A percentile compares a stretch with the other conserved stretches of the same genome.
Conservation (phyloP, 169 alveolate species). For the Plasmodium gonderi region DNA sequence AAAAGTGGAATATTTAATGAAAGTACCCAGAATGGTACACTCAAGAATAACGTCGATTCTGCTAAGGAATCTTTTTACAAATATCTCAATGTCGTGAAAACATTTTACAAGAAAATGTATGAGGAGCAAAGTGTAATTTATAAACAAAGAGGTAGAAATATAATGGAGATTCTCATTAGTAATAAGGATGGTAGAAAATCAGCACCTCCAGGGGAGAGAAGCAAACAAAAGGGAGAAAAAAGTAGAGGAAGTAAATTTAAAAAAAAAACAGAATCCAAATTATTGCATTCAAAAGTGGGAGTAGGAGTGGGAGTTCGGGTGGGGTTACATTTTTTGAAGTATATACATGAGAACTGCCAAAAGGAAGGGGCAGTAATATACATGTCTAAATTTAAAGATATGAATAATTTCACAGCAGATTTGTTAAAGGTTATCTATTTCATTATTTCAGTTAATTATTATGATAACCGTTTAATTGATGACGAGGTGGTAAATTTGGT, state of each 20-base stretch:
- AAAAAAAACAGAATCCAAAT: background rate
- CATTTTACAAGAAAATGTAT: background rate
- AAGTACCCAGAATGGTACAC: background rate
- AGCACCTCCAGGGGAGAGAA: background rate
- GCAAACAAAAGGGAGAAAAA: background rate
- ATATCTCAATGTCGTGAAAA: background rate
- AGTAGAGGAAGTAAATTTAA: background rate
- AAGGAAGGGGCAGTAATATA: background rate
- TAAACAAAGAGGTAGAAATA: background rate
- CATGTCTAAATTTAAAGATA: background rate
- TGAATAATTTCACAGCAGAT: background rate
- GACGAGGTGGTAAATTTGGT: background rate
- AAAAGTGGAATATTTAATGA: too few relatives aligned
- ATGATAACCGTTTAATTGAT: background rate
- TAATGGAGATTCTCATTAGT: background rate
- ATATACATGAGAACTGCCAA: background rate
- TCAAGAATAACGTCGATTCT: background rate
- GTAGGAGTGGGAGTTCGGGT: too few relatives aligned
- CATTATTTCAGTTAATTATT: conserved; percentile 5
- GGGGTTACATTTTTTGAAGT: conserved; percentile 33
- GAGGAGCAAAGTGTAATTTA: background rate
- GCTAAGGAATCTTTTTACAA: background rate
- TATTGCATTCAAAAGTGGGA: background rate
- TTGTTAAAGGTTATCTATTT: conserved; percentile 20
- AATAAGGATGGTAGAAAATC: background rate